Evolutionary conservation across 1,284 basidiomycete genomes (phyloP).

Genomic region (Peniophora sp.): DNA sequence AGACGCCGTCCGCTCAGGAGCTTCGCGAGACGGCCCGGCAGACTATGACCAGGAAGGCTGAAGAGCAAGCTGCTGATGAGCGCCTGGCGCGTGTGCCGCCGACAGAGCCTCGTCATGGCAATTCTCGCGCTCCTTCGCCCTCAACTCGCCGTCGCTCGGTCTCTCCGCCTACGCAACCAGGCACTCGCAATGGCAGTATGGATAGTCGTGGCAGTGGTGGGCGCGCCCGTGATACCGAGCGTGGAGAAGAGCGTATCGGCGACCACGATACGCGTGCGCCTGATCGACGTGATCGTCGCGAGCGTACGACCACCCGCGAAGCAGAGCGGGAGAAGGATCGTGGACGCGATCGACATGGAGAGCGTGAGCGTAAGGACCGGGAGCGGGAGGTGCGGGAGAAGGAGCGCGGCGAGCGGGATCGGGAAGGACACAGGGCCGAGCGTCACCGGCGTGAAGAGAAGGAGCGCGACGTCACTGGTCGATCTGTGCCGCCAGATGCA

Average conservation of each 20-base stretch:
- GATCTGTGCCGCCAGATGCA: constrained; percentile 54
- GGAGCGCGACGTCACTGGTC: too few species aligned
- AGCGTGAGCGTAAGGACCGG: constrained; percentile 23
- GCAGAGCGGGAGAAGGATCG: constrained; percentile 27
- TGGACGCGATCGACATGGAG: constrained; percentile 22
- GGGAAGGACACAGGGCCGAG: constrained; percentile 31
- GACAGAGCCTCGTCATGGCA: constrained; percentile 33
- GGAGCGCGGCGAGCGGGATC: constrained; percentile 28
- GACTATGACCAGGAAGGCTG: constrained; percentile 33
- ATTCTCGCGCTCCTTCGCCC: constrained; percentile 44
- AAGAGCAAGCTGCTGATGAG: constrained; percentile 27
- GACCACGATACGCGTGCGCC: constrained; percentile 35
- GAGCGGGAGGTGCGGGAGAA: constrained; percentile 14
- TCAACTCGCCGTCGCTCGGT: constrained; percentile 43
- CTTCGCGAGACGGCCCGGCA: constrained; percentile 71
- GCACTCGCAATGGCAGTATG: constrained; percentile 60
- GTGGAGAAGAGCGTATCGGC: constrained; percentile 38
- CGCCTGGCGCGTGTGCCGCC: constrained; percentile 24
- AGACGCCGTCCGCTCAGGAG: constrained; percentile 73
- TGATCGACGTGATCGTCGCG: constrained; percentile 14
- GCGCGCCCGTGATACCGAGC: constrained; percentile 40
- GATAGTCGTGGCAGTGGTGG: constrained; percentile 69
- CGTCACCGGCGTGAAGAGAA: constrained; percentile 36
- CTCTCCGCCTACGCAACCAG: constrained; percentile 59
- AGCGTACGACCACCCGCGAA: constrained; percentile 24